Conservation (phyloP, 73 alveolate species). For the Symbiodinium natans region DNA sequence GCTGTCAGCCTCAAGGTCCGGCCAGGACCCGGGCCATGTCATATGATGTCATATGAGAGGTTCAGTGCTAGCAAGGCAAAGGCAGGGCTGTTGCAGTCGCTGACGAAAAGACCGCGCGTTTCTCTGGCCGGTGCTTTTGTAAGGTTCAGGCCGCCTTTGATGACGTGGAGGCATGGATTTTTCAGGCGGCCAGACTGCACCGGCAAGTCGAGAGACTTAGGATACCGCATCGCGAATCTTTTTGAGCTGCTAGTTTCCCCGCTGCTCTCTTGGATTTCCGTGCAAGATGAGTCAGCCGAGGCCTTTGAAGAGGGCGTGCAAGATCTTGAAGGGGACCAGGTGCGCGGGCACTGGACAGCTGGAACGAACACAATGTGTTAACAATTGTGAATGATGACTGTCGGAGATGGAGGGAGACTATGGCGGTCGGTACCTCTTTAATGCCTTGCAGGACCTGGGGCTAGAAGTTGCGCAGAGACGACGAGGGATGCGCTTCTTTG, state of each 20-base stretch:
- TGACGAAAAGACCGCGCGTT: neutral
- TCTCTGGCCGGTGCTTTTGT: neutral
- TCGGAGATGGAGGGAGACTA: neutral
- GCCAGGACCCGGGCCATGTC: neutral
- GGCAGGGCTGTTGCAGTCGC: neutral
- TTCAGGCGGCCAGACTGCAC: conserved; percentile 72
- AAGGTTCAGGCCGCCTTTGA: conserved; percentile 54
- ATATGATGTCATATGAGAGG: neutral
- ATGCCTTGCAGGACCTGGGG: neutral
- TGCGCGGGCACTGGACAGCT: too few relatives aligned
- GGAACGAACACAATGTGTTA: neutral
- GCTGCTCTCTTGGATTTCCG: too few relatives aligned
- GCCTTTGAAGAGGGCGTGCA: neutral
- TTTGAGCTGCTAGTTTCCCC: too few relatives aligned
- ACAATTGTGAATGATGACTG: neutral
- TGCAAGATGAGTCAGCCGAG: too few relatives aligned
- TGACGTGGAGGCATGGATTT: conserved; percentile 56
- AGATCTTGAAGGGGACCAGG: neutral
- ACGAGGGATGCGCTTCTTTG: conserved; percentile 69
- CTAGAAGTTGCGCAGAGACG: conserved; percentile 62
- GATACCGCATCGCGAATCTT: too few relatives aligned
- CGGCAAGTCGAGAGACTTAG: too few relatives aligned
- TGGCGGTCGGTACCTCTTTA: too few relatives aligned
- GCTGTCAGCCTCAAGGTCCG: too few relatives aligned
- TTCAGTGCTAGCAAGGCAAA: neutral